Conservation (phyloP, 768 basidiomycete genomes). For the Russula sp. region DNA sequence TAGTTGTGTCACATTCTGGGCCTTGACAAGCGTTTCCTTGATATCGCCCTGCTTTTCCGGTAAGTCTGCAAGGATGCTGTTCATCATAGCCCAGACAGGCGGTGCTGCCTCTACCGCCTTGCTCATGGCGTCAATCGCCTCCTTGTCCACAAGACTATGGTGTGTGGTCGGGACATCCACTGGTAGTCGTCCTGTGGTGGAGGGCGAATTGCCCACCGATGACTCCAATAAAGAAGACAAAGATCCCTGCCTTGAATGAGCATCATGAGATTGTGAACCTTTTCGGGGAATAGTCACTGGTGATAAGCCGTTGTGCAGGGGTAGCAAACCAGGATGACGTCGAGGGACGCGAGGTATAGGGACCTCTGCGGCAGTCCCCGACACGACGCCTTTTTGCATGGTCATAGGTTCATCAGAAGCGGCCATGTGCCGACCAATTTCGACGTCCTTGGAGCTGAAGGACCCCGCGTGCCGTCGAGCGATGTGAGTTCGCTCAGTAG, state of each 20-base stretch:
- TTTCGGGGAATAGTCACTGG: neutral
- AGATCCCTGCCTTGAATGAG: slow-evolving; percentile 40
- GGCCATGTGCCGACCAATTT: slow-evolving; percentile 74
- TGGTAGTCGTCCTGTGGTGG: slow-evolving; percentile 31
- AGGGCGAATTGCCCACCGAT: slow-evolving; percentile 34
- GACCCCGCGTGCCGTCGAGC: slow-evolving; percentile 87
- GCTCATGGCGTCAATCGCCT: slow-evolving; percentile 72
- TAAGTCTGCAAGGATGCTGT: slow-evolving; percentile 52
- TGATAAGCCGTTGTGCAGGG: slow-evolving; percentile 3
- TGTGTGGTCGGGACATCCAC: slow-evolving; percentile 48
- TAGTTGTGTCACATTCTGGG: slow-evolving; percentile 55
- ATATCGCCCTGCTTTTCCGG: slow-evolving; percentile 38
- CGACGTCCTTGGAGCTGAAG: slow-evolving; percentile 87
- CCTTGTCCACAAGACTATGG: slow-evolving; percentile 64
- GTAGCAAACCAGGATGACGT: slow-evolving; percentile 22
- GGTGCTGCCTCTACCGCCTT: slow-evolving; percentile 74
- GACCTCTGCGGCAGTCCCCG: slow-evolving; percentile 22
- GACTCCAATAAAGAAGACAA: slow-evolving; percentile 36
- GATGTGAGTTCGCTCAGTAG: slow-evolving; percentile 34
- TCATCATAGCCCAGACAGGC: slow-evolving; percentile 74
- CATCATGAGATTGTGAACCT: slow-evolving; percentile 14
- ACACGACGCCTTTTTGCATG: slow-evolving; percentile 41
- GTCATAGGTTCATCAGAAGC: slow-evolving; percentile 43
- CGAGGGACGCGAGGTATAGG: slow-evolving; percentile 26
- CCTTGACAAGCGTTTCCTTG: slow-evolving; percentile 48